Evolutionary conservation across 2,329 filamentous ascomycete species (phyloP).

Genomic region (Myriosclerotinia curreyana): DNA sequence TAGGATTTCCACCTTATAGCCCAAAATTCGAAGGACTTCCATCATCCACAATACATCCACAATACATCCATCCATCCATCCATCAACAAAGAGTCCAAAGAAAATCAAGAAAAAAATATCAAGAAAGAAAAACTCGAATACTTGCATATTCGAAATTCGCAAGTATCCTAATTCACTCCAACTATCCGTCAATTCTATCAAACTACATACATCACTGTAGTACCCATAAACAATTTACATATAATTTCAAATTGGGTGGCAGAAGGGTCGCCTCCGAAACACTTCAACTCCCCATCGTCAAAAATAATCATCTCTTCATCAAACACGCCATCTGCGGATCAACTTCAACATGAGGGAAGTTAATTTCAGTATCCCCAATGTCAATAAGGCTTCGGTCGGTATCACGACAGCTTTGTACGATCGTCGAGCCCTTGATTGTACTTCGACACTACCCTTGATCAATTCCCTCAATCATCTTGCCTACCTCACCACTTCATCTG

Average conservation of each 20-base stretch:
- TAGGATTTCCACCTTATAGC: conserved; percentile 6
- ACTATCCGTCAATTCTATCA: conserved; percentile 25
- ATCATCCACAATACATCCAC: neutral
- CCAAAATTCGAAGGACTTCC: neutral
- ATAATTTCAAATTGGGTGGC: too few species aligned
- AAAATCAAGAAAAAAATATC: too few species aligned
- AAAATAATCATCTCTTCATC: conserved; percentile 10
- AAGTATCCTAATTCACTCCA: neutral
- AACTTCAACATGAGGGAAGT: conserved; percentile 87
- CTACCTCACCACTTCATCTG: conserved; percentile 96
- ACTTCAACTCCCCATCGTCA: conserved; percentile 24
- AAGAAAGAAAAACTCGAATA: neutral
- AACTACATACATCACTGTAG: conserved; percentile 20
- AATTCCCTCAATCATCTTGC: conserved; percentile 99
- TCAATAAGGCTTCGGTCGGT: conserved; percentile 98
- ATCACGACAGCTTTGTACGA: conserved; percentile 99
- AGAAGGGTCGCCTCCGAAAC: too few species aligned
- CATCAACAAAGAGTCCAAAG: neutral
- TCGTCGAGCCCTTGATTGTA: conserved; percentile 94
- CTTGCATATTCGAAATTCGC: conserved; percentile 5
- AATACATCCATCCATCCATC: neutral
- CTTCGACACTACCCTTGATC: conserved; percentile 93
- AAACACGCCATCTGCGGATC: conserved; percentile 16
- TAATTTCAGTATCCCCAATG: conserved; percentile 98
- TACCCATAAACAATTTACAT: too few species aligned